These are phyloP conservation scores for Citropsis articulata DNA, from an alignment of 345 rosid genomes.

Conservation along the genomic window DNA sequence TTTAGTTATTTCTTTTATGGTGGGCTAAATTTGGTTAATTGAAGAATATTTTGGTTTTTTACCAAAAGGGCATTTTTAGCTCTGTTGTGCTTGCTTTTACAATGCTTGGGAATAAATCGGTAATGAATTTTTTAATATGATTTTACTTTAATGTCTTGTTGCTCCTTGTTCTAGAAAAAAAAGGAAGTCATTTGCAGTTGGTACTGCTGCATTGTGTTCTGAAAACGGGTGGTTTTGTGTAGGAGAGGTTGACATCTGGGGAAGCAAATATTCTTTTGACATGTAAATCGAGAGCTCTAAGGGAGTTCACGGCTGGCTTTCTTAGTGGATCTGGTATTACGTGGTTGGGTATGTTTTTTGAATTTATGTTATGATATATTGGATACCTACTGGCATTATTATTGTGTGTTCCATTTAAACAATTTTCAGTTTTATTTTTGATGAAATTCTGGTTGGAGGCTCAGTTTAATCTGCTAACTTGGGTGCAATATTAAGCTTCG, in stretches of 20 bases:
- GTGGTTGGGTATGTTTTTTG: constrained; percentile 36
- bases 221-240: neutral
- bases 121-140: neutral
- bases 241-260: constrained; percentile 39
- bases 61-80: neutral
- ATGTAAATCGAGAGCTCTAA: constrained; percentile 32
- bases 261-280: constrained; percentile 32
- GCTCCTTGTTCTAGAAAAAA: neutral
- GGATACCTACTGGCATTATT: neutral
- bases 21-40: neutral
- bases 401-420: neutral
- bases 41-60: neutral
- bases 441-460: neutral
- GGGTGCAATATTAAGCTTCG: neutral
- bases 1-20: neutral
- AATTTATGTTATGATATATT: neutral
- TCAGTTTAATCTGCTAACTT: neutral
- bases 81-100: neutral
- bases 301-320: constrained; percentile 21
- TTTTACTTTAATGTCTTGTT: neutral
- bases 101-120: neutral
- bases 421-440: neutral
- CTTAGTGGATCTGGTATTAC: constrained; percentile 27
- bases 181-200: neutral
- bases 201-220: neutral